These are phyloP conservation scores for Trichosporon sp. DNA, from an alignment of 1,284 basidiomycete genomes.

Conservation along the genomic window DNA sequence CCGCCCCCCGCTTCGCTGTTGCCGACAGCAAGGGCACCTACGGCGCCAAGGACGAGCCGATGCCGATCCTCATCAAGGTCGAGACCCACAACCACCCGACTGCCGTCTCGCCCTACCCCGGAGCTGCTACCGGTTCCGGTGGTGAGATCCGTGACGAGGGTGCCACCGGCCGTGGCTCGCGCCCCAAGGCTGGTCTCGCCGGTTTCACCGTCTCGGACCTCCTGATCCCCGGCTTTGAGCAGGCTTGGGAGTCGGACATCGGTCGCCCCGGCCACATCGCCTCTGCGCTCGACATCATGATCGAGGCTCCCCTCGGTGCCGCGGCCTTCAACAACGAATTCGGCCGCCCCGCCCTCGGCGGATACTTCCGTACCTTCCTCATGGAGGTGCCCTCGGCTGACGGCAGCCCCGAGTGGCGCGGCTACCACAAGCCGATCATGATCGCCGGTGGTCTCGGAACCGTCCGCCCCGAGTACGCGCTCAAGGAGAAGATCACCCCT, in stretches of 20 bases:
- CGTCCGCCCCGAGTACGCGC: slow-evolving; percentile 77
- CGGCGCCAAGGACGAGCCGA: slow-evolving; percentile 64
- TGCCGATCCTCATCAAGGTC: slow-evolving; percentile 93
- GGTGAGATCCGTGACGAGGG: slow-evolving; percentile 99
- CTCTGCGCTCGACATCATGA: slow-evolving; percentile 93
- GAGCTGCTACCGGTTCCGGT: slow-evolving; percentile 95
- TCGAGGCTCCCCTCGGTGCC: slow-evolving; percentile 91
- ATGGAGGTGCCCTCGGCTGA: slow-evolving; percentile 67
- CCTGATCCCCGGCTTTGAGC: slow-evolving; percentile 79
- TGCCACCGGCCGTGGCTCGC: slow-evolving; percentile 89
- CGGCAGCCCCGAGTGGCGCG: slow-evolving; percentile 65
- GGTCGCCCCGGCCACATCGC: slow-evolving; percentile 91
- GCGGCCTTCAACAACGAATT: slow-evolving; percentile 99
- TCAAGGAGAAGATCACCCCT: slow-evolving; percentile 71
- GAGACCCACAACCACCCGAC: slow-evolving; percentile 99
- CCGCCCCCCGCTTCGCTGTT: slow-evolving; percentile 77
- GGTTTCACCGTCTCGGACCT: slow-evolving; percentile 97
- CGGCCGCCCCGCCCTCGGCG: slow-evolving; percentile 81
- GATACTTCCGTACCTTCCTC: slow-evolving; percentile 81
- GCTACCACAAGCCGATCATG: slow-evolving; percentile 99
- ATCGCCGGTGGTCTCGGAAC: slow-evolving; percentile 95
- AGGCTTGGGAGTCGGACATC: slow-evolving; percentile 86
- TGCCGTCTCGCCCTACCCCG: slow-evolving; percentile 95
- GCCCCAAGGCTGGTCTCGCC: slow-evolving; percentile 91
- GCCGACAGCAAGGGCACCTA: slow-evolving; percentile 60